A percentile compares a stretch with the other conserved stretches of the same genome.
These are phyloP conservation scores for Colletotrichum sp. DNA, from an alignment of 2,329 filamentous ascomycete genomes.

Conservation along the genomic window DNA sequence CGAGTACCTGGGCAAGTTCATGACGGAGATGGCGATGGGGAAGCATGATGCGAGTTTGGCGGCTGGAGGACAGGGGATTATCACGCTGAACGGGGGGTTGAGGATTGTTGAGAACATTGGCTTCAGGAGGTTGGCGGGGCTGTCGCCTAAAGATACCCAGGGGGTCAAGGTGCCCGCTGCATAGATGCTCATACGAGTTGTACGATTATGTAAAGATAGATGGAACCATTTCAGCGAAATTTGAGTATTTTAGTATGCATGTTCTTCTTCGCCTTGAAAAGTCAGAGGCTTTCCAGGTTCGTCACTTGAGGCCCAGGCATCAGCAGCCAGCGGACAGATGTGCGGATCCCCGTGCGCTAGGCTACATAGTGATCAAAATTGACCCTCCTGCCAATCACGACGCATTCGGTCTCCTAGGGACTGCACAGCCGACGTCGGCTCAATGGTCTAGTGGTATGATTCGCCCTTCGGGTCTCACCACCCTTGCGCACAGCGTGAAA, in stretches of 20 bases:
- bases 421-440: background rate
- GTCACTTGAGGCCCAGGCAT: background rate
- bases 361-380: rapidly evolving
- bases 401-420: background rate
- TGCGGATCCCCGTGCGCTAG: rapidly evolving
- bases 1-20: slow-evolving; percentile 43
- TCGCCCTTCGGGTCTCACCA: slow-evolving; percentile 12
- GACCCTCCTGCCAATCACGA: background rate
- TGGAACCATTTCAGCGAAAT: background rate
- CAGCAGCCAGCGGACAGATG: background rate
- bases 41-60: slow-evolving; percentile 29
- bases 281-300: background rate
- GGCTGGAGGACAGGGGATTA: slow-evolving; percentile 31
- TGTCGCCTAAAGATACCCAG: slow-evolving; percentile 4
- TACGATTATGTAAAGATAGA: background rate
- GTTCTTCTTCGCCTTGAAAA: background rate
- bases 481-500: slow-evolving; percentile 3
- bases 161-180: background rate
- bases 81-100: slow-evolving; percentile 35
- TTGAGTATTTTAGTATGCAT: background rate
- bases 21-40: slow-evolving; percentile 52
- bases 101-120: slow-evolving; percentile 38
- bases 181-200: background rate
- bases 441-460: slow-evolving; percentile 22
- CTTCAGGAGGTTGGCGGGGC: slow-evolving; percentile 37